These are phyloP conservation scores for Mycena chlorophos DNA, from an alignment of 768 basidiomycete species.

Conservation along the genomic window DNA sequence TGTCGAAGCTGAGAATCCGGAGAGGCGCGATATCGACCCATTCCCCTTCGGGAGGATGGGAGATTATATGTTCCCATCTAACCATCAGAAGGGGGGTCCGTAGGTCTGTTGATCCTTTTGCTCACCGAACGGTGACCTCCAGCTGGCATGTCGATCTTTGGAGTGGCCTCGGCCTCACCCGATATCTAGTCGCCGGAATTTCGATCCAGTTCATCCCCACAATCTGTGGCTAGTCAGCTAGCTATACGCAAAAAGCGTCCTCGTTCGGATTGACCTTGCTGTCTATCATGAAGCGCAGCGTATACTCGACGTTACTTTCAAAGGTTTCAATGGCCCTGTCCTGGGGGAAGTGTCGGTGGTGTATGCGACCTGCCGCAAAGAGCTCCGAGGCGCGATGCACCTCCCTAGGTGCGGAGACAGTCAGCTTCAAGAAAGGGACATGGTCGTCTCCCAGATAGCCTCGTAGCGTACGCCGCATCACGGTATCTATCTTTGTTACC, in stretches of 20 bases:
- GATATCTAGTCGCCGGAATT: slow-evolving; percentile 80
- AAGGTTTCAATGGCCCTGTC: slow-evolving; percentile 62
- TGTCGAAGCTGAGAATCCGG: slow-evolving; percentile 95
- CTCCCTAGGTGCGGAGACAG: slow-evolving; percentile 64
- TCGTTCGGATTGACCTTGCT: slow-evolving; percentile 61
- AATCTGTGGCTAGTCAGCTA: slow-evolving; percentile 51
- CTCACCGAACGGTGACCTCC: slow-evolving; percentile 78
- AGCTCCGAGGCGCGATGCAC: slow-evolving; percentile 40
- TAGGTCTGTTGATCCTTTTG: slow-evolving; percentile 30
- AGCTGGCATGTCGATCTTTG: slow-evolving; percentile 87
- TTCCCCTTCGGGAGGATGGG: slow-evolving; percentile 86
- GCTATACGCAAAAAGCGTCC: not conserved
- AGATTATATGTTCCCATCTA: slow-evolving; percentile 84
- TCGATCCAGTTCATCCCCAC: slow-evolving; percentile 99
- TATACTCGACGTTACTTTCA: slow-evolving; percentile 93
- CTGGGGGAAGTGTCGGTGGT: slow-evolving; percentile 59
- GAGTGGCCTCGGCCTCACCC: slow-evolving; percentile 57
- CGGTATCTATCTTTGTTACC: slow-evolving; percentile 56
- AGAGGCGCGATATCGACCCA: slow-evolving; percentile 94
- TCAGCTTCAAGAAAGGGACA: slow-evolving; percentile 84
- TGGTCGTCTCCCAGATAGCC: slow-evolving; percentile 83
- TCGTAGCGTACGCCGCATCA: slow-evolving; percentile 76
- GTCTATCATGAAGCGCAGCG: slow-evolving; percentile 97
- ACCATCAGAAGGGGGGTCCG: not conserved
- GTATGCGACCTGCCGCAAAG: slow-evolving; percentile 75